Evolutionary conservation across 164 flowering plant species (phyloP).

Genomic region (Akebia trifoliata): DNA sequence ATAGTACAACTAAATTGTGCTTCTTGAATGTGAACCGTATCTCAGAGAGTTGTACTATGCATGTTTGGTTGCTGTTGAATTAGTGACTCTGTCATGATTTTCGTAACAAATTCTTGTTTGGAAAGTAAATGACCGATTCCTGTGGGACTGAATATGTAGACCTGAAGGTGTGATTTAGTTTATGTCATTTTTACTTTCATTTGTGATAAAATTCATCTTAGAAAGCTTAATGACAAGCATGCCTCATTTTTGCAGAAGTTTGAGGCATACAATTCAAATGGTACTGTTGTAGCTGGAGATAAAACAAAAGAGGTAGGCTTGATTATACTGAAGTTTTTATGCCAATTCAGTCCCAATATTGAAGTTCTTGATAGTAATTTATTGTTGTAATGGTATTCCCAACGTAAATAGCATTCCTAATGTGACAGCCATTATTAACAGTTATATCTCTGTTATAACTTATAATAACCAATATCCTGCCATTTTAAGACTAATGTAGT

Average conservation of each 20-base stretch:
- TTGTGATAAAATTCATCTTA: background rate
- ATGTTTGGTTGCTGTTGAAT: background rate
- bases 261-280: slow-evolving; percentile 82
- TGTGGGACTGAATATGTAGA: too few species aligned
- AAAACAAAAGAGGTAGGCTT: slow-evolving; percentile 68
- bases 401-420: too few species aligned
- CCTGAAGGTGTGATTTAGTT: background rate
- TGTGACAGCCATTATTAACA: too few species aligned
- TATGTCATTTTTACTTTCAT: background rate
- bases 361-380: too few species aligned
- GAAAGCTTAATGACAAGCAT: background rate
- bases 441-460: too few species aligned
- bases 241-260: slow-evolving; percentile 57
- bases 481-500: too few species aligned
- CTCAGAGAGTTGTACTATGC: background rate
- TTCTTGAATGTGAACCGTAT: background rate
- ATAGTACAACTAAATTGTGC: too few species aligned
- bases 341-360: too few species aligned
- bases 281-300: slow-evolving; percentile 72
- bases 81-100: background rate
- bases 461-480: too few species aligned
- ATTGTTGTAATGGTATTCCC: too few species aligned
- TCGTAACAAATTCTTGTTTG: background rate
- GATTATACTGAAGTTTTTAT: background rate
- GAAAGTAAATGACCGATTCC: background rate